Percentiles rank a stretch among this genome's conserved stretches.
Evolutionary conservation across 2,329 filamentous ascomycete genomes (phyloP).

Genomic region (Ramularia endophylla): DNA sequence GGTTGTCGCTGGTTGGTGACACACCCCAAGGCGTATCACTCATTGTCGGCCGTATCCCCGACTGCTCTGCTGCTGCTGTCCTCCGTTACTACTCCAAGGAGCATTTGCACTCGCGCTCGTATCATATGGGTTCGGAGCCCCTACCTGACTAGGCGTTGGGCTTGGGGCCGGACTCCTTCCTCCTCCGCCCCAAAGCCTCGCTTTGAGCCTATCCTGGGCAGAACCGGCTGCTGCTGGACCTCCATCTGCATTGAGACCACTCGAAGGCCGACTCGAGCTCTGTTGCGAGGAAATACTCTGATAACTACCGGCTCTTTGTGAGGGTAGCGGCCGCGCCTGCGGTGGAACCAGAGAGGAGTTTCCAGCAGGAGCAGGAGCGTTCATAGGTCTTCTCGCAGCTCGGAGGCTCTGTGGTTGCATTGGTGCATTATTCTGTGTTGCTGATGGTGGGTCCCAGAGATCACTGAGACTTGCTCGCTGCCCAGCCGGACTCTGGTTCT

Average conservation of each 20-base stretch:
- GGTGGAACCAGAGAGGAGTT: constrained; percentile 30
- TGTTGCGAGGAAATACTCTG: constrained; percentile 48
- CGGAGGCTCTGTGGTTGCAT: constrained; percentile 41
- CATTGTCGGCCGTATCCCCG: too few species aligned
- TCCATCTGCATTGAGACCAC: constrained; percentile 34
- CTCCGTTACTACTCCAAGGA: too few species aligned
- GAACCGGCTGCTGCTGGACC: constrained; percentile 42
- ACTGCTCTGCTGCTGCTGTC: too few species aligned
- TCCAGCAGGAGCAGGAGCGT: constrained; percentile 11
- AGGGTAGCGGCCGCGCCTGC: constrained; percentile 57
- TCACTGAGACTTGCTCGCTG: constrained; percentile 50
- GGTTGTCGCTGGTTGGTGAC: too few species aligned
- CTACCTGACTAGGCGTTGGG: too few species aligned
- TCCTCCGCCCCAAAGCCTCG: constrained; percentile 57
- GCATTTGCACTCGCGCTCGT: too few species aligned
- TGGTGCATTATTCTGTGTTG: constrained; percentile 31
- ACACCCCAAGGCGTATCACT: too few species aligned
- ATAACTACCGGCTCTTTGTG: constrained; percentile 68
- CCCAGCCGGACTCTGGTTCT: constrained; percentile 29
- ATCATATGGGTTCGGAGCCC: too few species aligned
- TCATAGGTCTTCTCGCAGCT: constrained; percentile 20
- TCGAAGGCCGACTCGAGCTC: constrained; percentile 17
- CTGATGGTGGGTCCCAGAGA: constrained; percentile 48
- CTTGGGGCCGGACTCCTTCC: too few species aligned
- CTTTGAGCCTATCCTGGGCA: constrained; percentile 77